Conservation (phyloP, 2,329 filamentous ascomycete species). For the Scytalidium lignicola region DNA sequence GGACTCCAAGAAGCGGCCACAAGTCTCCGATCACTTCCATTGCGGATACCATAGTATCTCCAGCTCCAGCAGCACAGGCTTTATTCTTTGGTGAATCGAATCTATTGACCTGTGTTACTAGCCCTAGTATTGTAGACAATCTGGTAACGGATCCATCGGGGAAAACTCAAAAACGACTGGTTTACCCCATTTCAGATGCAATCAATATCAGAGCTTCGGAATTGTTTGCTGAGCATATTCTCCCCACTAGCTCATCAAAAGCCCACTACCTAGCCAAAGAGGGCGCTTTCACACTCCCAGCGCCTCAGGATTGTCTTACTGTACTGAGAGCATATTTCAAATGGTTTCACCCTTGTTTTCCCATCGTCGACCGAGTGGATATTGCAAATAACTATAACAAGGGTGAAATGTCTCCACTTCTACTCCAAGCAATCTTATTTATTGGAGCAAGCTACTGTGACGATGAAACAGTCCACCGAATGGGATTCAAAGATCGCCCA, state of each 20-base stretch:
- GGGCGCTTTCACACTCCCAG: conserved; percentile 41
- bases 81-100: conserved; percentile 5
- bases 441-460: conserved; percentile 8
- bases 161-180: conserved; percentile 16
- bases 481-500: conserved; percentile 7
- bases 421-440: conserved; percentile 6
- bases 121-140: background rate
- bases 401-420: conserved; percentile 37
- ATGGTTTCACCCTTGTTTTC: conserved; percentile 53
- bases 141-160: background rate
- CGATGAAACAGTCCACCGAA: conserved; percentile 5
- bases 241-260: conserved; percentile 2
- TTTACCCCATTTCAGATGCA: conserved; percentile 29
- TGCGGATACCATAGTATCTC: background rate
- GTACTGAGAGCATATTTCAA: conserved; percentile 47
- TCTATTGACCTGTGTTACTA: conserved; percentile 5
- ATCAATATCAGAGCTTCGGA: conserved; percentile 12
- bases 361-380: conserved; percentile 43
- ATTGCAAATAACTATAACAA: conserved; percentile 35
- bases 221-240: conserved; percentile 2
- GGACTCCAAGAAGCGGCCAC: background rate
- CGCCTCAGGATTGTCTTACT: conserved; percentile 34
- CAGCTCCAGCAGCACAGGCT: background rate
- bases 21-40: background rate
- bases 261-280: conserved; percentile 30